Base-by-base conservation (phyloP, 768 basidiomycete species). In the Paxillus ammoniavirescens region DNA sequence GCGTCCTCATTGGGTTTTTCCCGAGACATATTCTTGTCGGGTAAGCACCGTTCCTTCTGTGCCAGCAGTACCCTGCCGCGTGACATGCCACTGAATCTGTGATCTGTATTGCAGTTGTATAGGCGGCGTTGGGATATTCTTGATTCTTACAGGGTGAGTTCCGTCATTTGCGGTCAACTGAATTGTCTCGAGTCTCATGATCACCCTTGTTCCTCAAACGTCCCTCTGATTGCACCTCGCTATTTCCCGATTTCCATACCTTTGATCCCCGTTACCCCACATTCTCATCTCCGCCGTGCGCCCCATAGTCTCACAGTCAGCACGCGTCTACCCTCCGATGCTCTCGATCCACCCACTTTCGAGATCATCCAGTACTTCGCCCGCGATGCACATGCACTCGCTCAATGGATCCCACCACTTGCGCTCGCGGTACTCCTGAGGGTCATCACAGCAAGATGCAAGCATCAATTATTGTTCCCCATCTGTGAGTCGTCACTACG, bases 1-100 rank as follows among this genome's bases (percentile, higher is more conserved):
- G 96, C 2, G 78, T 82, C 6, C 72, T 98, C 8, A 87, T 97
- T 35, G 94, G 94, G 1, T 98, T 98, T 73, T 98, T 98, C 73
- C 96, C 96, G 15, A 79, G 96, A 13, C 94, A 97, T 64, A 97
- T 98, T 64, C 81, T 98, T 28, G 91, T 99, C n/a, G 95, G 95
- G 82, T 90, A 63, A 58, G 83, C 69, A 3, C 60, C 43, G 53
- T 31, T 28, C 26, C 52, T 48, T 54, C 44, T 40, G n/a, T 49
- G 9, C 9, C 42, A 15, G 6, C 8, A 5, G 50, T 33, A 23
- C 23, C 47, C 43, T 31, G 4, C 40, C 26, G 15, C 12, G 37
- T 7, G 42, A 45, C 49, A 31, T 13, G 40, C 47, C 52, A 8
- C 59, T 50, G n/a, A 23, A 35, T 28, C 12, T 46, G 47, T 3